Evolutionary conservation across 1,284 basidiomycete species (phyloP).

Genomic region (Malassezia pachydermatis): DNA sequence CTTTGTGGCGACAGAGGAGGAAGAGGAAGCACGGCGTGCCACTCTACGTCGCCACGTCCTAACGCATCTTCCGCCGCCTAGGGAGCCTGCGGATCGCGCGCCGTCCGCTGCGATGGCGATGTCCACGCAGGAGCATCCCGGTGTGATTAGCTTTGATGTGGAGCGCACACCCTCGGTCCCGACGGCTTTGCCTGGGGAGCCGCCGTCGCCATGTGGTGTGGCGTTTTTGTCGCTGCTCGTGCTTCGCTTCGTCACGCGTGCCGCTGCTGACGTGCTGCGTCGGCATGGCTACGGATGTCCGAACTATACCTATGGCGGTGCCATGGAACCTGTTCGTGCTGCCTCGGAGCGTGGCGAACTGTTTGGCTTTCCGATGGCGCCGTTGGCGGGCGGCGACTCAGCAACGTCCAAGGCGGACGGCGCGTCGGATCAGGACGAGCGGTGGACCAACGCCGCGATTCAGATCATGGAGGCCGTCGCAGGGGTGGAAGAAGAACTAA

Average conservation of each 20-base stretch:
- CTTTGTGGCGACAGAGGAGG: conserved; percentile 6
- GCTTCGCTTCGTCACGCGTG: conserved; percentile 34
- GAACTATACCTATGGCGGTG: conserved; percentile 14
- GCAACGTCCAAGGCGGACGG: neutral
- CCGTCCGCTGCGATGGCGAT: conserved; percentile 8
- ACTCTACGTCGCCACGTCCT: conserved; percentile 12
- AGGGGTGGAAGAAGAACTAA: conserved; percentile 29
- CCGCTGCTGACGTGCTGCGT: conserved; percentile 25
- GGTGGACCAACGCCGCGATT: conserved; percentile 23
- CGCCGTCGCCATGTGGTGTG: conserved; percentile 30
- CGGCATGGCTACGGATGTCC: conserved; percentile 22
- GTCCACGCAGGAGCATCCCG: conserved; percentile 38
- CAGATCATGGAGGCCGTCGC: conserved; percentile 32
- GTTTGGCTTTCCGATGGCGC: conserved; percentile 37
- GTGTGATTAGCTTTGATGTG: conserved; percentile 31
- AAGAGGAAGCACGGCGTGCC: conserved; percentile 4
- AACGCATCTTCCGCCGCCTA: conserved; percentile 6
- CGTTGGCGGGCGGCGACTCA: conserved; percentile 3
- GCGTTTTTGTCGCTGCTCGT: conserved; percentile 35
- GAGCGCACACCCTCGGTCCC: conserved; percentile 37
- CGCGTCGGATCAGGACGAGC: conserved; percentile 4
- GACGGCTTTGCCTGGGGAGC: conserved; percentile 18
- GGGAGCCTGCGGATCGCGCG: neutral
- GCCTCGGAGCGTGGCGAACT: conserved; percentile 28
- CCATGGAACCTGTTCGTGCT: neutral